Evolutionary conservation across 352 stramenopile species (phyloP).

Genomic region (Globisporangium polare): DNA sequence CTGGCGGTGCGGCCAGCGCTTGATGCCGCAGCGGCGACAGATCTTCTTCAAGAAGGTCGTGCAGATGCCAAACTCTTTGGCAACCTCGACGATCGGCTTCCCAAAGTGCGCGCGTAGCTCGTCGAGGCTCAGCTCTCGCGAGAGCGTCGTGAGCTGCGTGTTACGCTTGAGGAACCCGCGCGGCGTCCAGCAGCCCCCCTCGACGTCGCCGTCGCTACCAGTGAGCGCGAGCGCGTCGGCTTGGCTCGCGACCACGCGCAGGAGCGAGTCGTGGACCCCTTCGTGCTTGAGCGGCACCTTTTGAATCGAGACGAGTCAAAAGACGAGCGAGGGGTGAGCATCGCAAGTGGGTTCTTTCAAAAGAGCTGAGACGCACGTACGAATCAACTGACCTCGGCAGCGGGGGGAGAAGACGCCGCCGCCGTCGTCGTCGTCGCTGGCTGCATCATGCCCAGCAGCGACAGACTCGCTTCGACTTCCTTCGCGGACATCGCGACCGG

Average conservation of each 20-base stretch:
- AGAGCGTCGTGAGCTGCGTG: constrained; percentile 43
- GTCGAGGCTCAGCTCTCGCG: constrained; percentile 52
- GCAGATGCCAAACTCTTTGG: constrained; percentile 66
- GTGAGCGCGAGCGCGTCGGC: constrained; percentile 4
- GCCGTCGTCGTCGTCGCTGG: not conserved
- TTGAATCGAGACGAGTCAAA: not conserved
- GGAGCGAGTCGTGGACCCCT: constrained; percentile 30
- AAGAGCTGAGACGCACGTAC: constrained; percentile 2
- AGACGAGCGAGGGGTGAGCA: constrained; percentile 1
- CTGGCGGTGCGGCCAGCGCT: constrained; percentile 80
- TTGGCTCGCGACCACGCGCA: constrained; percentile 39
- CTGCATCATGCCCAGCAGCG: constrained; percentile 65
- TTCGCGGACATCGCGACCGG: constrained; percentile 34
- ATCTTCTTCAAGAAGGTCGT: constrained; percentile 89
- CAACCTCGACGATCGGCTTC: constrained; percentile 62
- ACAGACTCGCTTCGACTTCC: constrained; percentile 58
- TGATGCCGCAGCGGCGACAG: constrained; percentile 74
- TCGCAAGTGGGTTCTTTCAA: not conserved
- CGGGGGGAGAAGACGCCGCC: not conserved
- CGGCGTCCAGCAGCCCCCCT: not conserved
- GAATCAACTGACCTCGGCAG: constrained; percentile 10
- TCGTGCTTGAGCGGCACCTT: constrained; percentile 12
- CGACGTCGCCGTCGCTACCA: constrained; percentile 7
- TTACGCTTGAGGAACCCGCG: constrained; percentile 27
- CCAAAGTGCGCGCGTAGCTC: constrained; percentile 61